phyloP scores from a whole-genome alignment of 352 stramenopile species.

The Globisporangium mamillatum region DNA sequence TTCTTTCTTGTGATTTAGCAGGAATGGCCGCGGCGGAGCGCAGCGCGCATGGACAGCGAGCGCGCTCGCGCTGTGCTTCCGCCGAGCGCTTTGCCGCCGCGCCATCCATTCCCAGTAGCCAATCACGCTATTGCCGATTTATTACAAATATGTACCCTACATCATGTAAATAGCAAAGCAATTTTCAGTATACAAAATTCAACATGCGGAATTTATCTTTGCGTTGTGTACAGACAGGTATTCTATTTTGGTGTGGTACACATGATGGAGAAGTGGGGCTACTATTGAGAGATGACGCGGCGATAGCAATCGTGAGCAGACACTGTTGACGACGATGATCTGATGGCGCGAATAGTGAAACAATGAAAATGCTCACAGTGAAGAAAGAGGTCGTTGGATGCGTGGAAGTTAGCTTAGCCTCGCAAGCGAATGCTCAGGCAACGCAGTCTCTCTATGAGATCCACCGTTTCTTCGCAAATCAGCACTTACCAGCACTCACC shows the following conservation, averaged over 20 bases:
- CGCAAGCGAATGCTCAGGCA: not conserved
- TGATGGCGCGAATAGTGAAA: not conserved
- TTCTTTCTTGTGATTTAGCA: conserved; percentile 30
- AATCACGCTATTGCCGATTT: not conserved
- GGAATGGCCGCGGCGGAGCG: conserved; percentile 12
- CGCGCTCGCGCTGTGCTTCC: not conserved
- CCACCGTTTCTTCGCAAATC: not conserved
- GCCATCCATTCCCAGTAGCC: conserved; percentile 14
- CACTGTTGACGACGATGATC: not conserved
- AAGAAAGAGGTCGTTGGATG: not conserved
- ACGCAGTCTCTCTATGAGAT: not conserved
- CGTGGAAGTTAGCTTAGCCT: not conserved
- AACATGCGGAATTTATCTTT: not conserved
- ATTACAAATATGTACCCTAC: not conserved
- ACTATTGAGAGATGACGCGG: not conserved
- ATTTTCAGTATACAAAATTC: not conserved
- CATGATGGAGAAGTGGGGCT: not conserved
- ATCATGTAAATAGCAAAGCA: not conserved
- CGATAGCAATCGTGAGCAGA: not conserved
- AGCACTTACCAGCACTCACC: not conserved
- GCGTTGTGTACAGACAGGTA: not conserved
- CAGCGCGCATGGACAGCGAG: not conserved
- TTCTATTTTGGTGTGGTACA: conserved; percentile 1
- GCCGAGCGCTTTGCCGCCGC: not conserved
- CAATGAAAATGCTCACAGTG: not conserved